These are phyloP conservation scores for Tylopilus sp. DNA, from an alignment of 768 basidiomycete species.

Conservation along the genomic window DNA sequence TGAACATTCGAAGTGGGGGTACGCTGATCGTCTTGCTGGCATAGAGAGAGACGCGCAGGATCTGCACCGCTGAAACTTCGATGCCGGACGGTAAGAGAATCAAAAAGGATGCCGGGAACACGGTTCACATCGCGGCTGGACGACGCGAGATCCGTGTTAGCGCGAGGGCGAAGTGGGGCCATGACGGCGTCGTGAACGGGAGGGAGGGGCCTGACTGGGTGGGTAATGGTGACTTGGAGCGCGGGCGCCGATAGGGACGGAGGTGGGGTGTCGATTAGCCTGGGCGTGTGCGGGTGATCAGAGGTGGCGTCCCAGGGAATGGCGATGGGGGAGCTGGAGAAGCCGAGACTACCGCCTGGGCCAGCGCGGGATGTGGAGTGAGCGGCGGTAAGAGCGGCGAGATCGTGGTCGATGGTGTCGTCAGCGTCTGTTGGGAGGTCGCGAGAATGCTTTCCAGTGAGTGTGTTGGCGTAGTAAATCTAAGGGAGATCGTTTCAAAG, in stretches of 20 bases:
- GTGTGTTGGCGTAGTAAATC: constrained; percentile 93
- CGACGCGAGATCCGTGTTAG: constrained; percentile 22
- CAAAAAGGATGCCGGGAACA: constrained; percentile 6
- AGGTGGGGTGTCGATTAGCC: background rate
- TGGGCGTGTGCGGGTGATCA: background rate
- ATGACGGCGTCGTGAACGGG: background rate
- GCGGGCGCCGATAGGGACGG: background rate
- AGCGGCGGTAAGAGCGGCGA: constrained; percentile 48
- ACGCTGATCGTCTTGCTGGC: background rate
- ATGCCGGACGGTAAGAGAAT: constrained; percentile 12
- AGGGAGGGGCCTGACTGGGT: constrained; percentile 7
- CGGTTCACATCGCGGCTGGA: constrained; percentile 8
- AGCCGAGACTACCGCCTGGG: constrained; percentile 45
- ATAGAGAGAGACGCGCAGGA: background rate
- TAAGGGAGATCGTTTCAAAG: constrained; percentile 37
- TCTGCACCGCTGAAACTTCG: constrained; percentile 18
- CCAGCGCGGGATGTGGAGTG: constrained; percentile 51
- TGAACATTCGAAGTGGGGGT: background rate
- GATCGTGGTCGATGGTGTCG: too few relatives aligned
- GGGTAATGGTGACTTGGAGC: background rate
- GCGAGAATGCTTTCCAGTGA: constrained; percentile 73
- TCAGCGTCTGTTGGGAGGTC: constrained; percentile 76
- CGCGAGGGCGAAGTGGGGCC: constrained; percentile 17
- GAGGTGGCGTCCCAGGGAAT: background rate
- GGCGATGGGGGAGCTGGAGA: constrained; percentile 26